These are phyloP conservation scores for Aspergillus sp. DNA, from an alignment of 2,329 filamentous ascomycete species.

Conservation along the genomic window DNA sequence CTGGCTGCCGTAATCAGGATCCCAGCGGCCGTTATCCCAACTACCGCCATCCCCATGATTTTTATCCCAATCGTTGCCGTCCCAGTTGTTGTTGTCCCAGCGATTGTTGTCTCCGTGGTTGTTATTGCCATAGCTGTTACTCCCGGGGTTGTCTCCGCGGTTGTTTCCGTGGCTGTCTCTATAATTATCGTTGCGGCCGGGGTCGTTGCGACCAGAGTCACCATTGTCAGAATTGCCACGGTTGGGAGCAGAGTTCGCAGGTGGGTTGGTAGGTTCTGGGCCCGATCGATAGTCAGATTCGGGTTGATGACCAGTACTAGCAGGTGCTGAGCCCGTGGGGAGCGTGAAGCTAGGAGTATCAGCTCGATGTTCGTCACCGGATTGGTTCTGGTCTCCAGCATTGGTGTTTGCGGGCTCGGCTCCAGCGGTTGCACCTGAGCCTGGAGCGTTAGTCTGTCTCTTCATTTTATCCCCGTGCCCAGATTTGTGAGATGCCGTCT, in stretches of 20 bases:
- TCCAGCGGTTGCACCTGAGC: neutral
- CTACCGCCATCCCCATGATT: no score
- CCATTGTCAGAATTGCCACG: neutral
- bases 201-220: neutral
- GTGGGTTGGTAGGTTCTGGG: neutral
- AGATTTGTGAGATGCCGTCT: neutral
- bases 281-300: neutral
- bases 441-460: neutral
- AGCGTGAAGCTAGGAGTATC: neutral
- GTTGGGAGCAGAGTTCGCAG: neutral
- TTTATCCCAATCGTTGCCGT: no score
- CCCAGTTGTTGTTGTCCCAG: no score
- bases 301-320: neutral
- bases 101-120: no score
- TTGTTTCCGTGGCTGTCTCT: no score
- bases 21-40: no score
- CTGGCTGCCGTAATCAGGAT: no score
- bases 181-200: no score
- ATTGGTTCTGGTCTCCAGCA: neutral
- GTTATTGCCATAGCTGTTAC: no score
- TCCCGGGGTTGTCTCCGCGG: no score
- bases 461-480: neutral
- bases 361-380: neutral
- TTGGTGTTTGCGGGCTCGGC: neutral
- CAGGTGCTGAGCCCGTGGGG: neutral